A percentile compares a stretch with the other conserved stretches of the same genome.
phyloP scores from a whole-genome alignment of 441 rosid species.

The Lepidium campestre region DNA sequence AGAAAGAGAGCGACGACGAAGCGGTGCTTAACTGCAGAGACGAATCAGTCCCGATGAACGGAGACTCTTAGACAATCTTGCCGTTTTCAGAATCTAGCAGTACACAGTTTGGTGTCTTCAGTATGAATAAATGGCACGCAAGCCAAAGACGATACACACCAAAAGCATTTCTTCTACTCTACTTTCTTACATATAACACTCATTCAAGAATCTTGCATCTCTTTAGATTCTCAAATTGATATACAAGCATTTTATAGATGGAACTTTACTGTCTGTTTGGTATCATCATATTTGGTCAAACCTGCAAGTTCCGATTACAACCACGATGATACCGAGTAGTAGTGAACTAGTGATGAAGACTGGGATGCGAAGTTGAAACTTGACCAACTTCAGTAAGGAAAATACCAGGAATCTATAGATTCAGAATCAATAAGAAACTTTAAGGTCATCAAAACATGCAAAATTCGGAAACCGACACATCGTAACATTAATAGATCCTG shows the following conservation, averaged over 20 bases:
- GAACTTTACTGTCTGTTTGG: background rate
- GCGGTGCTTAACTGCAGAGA: conserved; percentile 2
- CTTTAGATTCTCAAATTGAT: background rate
- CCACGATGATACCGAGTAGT: background rate
- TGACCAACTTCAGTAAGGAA: background rate
- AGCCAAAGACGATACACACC: background rate
- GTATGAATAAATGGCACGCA: conserved; percentile 1
- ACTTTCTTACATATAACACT: background rate
- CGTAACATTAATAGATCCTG: background rate
- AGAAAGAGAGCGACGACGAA: background rate
- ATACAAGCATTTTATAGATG: background rate
- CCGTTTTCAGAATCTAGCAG: background rate
- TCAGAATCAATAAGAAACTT: background rate
- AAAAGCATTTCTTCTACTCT: background rate
- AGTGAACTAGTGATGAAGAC: background rate
- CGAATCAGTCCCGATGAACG: conserved; percentile 14
- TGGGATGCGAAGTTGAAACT: background rate
- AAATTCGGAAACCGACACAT: background rate
- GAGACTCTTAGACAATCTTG: background rate
- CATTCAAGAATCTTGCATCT: background rate
- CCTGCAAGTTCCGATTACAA: background rate
- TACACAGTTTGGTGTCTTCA: background rate
- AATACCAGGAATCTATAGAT: background rate
- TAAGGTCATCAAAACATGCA: conserved; percentile 9
- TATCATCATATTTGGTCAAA: background rate